Evolutionary conservation across 306 rosid genomes (phyloP), one percentile per base, ranked within the genome.

Genomic region (Pyrus betulifolia): DNA sequence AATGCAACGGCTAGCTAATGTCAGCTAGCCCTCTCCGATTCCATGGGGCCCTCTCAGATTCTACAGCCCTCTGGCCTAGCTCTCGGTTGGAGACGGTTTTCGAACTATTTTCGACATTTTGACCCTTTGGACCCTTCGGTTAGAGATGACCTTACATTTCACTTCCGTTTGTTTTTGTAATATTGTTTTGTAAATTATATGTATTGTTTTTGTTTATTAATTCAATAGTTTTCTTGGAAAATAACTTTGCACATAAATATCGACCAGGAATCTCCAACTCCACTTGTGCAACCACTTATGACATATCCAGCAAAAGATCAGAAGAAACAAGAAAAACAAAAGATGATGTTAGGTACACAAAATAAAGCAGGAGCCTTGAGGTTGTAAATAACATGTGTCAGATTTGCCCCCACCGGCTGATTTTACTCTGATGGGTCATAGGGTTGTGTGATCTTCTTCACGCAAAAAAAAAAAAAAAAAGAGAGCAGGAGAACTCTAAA

Each of bases 371-470:
- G 70, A 19, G 46, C 17, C 45, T 25, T 11, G 78, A 61, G 33
- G 70, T 45, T 60, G 18, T 8, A 60, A 60, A 74, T 22, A 28
- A 61, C 70, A 74, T 74, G 78, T 74, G 60, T 49, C 55, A 49
- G 21, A 49, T 31, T 49, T 45, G 60, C 31, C 61, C 58, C 70
- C 60, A 44, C 78, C 22, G 46, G 30, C 70, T 45, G 46, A 31
- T 74, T 62, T 74, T 74, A 44, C 78, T 62, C 70, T 19, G 69
- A 18, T 60, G 69, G 58, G 69, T 42, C 76, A 14, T 55, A 17
- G 25, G 23, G 62, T 21, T 57, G 12, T 19, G 77, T 44, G 30
- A 59, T 40, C 42, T 31, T 18, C 15, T 14, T 5, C 58, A 23
- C 31, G 12, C 5, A 38, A 38, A 14, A 23, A 38, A 38, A 38